phyloP scores from a whole-genome alignment of 345 rosid genomes.

The Carallia pectinifolia region DNA sequence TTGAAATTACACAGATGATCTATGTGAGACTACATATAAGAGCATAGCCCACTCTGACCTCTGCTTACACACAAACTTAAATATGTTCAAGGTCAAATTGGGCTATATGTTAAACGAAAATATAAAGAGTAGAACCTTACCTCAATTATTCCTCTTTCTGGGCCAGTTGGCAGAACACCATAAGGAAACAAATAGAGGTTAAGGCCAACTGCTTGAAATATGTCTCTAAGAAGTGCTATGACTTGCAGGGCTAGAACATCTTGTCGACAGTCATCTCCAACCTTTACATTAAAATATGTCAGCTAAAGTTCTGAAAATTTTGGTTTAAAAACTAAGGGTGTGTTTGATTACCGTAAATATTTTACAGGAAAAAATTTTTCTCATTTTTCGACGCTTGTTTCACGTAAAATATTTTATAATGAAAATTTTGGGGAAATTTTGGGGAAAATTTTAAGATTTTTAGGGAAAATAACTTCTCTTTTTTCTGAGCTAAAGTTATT shows the following conservation, averaged over 20 bases:
- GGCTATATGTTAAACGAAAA: background rate
- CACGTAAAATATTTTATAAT: no score
- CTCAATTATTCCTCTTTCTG: constrained; percentile 95
- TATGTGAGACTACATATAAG: no score
- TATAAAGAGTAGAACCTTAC: constrained; percentile 34
- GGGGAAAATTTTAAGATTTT: no score
- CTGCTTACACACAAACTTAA: background rate
- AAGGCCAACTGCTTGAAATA: constrained; percentile 83
- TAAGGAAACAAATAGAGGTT: constrained; percentile 90
- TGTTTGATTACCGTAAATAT: no score
- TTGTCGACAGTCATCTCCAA: constrained; percentile 99
- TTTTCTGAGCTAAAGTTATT: no score
- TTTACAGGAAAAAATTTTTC: no score
- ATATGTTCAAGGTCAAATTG: background rate
- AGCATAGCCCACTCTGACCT: background rate
- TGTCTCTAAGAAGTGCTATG: constrained; percentile 85
- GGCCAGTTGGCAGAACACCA: constrained; percentile 98
- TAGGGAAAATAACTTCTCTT: no score
- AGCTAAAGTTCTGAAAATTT: background rate
- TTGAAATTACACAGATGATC: no score
- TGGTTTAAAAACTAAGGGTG: background rate
- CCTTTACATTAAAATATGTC: constrained; percentile 45
- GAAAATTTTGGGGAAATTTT: no score
- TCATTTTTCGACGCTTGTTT: no score
- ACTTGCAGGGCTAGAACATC: constrained; percentile 99